These are phyloP conservation scores for Gentiana dahurica DNA, from an alignment of 257 asterid genomes.

Conservation along the genomic window DNA sequence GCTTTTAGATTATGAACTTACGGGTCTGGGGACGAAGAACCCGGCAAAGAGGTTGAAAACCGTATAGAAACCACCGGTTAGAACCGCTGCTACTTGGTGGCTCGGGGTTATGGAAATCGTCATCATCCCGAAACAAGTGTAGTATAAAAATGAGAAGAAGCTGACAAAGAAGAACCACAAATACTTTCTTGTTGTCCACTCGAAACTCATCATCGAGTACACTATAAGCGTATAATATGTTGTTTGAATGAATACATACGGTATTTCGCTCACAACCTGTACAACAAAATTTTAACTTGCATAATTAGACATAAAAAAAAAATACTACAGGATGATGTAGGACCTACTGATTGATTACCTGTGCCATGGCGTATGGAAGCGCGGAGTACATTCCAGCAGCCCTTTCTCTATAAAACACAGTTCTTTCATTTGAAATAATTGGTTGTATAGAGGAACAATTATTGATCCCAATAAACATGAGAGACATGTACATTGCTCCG, in stretches of 20 bases:
- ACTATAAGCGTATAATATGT: conserved; percentile 44
- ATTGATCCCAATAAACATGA: too few relatives aligned
- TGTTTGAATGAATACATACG: conserved; percentile 48
- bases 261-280: conserved; percentile 61
- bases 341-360: too few relatives aligned
- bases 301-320: too few relatives aligned
- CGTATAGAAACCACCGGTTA: conserved; percentile 42
- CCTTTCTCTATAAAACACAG: too few relatives aligned
- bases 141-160: conserved; percentile 61
- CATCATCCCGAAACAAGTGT: conserved; percentile 84
- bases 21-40: conserved; percentile 58
- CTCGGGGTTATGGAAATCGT: conserved; percentile 67
- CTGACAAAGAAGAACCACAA: conserved; percentile 68
- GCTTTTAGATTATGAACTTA: conserved; percentile 13
- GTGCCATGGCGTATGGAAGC: too few relatives aligned
- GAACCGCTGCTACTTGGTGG: conserved; percentile 54
- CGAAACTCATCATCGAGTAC: conserved; percentile 65
- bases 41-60: conserved; percentile 75
- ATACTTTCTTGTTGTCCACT: conserved; percentile 56
- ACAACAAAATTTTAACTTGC: background rate
- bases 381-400: too few relatives aligned
- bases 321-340: too few relatives aligned
- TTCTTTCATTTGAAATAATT: too few relatives aligned
- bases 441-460: too few relatives aligned
- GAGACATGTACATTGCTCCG: too few relatives aligned